These are phyloP conservation scores for Trichosporon sp. DNA, from an alignment of 1,284 basidiomycete genomes.

Conservation along the genomic window DNA sequence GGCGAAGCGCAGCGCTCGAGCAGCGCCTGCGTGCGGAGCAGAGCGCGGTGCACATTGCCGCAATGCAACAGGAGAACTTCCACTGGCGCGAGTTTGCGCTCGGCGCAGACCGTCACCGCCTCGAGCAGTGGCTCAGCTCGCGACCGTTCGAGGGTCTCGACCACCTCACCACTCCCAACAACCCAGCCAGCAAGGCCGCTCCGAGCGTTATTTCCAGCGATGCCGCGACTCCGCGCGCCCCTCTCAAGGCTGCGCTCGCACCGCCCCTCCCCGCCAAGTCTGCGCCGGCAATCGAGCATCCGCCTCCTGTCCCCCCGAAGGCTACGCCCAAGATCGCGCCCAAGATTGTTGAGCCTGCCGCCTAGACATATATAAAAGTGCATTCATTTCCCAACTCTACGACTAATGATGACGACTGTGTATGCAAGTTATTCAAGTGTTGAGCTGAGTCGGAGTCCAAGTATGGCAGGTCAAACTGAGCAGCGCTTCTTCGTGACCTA, in stretches of 20 bases:
- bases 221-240: neutral
- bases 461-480: too few relatives aligned
- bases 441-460: too few relatives aligned
- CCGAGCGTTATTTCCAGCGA: neutral
- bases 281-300: too few relatives aligned
- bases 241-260: neutral
- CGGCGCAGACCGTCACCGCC: slow-evolving; percentile 17
- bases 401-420: neutral
- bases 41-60: slow-evolving; percentile 11
- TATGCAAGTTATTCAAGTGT: neutral
- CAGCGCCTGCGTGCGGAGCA: slow-evolving; percentile 18
- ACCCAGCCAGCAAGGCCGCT: neutral
- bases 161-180: neutral
- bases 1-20: slow-evolving; percentile 17
- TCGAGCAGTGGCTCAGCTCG: slow-evolving; percentile 15
- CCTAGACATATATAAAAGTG: neutral
- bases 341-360: neutral
- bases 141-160: slow-evolving; percentile 15
- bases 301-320: neutral
- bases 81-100: slow-evolving; percentile 24
- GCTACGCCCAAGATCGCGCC: neutral
- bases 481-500: too few relatives aligned
- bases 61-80: slow-evolving; percentile 21
- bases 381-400: neutral
- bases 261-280: neutral